A percentile compares a stretch with the other conserved stretches of the same genome.
Conservation (phyloP, 179 eudicot species). For the Pouteria campechiana region DNA sequence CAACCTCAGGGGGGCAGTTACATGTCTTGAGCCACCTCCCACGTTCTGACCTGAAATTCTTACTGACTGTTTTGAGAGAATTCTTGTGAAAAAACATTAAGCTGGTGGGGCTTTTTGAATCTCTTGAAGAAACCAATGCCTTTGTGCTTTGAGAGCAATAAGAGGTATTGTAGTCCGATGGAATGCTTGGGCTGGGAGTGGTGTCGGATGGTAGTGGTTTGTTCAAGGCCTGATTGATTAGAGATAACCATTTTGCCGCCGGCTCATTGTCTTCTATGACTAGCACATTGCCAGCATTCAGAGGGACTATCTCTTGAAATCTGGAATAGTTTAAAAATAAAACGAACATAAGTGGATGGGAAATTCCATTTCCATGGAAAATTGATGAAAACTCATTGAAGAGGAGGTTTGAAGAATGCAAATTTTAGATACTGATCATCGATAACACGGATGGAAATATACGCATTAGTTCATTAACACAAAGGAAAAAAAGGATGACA, state of each 20-base stretch:
- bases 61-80: constrained; percentile 45
- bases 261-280: constrained; percentile 60
- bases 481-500: not conserved
- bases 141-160: constrained; percentile 16
- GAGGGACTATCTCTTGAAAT: constrained; percentile 63
- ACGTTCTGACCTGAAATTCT: constrained; percentile 38
- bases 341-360: too few species aligned
- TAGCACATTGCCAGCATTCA: constrained; percentile 61
- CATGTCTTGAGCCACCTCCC: constrained; percentile 42
- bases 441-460: too few species aligned
- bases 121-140: constrained; percentile 5
- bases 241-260: constrained; percentile 52
- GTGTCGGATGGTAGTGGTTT: constrained; percentile 2
- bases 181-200: not conserved
- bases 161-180: constrained; percentile 8
- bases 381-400: too few species aligned
- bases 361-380: too few species aligned
- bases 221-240: constrained; percentile 45
- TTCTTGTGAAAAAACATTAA: constrained; percentile 36
- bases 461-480: not conserved
- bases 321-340: too few species aligned
- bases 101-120: constrained; percentile 15
- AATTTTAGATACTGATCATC: too few species aligned
- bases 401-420: too few species aligned
- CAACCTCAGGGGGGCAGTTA: constrained; percentile 36